Evolutionary conservation across 371 early-diverging fungal genomes (phyloP).

Genomic region (Amoeboaphelidium protococcarum): DNA sequence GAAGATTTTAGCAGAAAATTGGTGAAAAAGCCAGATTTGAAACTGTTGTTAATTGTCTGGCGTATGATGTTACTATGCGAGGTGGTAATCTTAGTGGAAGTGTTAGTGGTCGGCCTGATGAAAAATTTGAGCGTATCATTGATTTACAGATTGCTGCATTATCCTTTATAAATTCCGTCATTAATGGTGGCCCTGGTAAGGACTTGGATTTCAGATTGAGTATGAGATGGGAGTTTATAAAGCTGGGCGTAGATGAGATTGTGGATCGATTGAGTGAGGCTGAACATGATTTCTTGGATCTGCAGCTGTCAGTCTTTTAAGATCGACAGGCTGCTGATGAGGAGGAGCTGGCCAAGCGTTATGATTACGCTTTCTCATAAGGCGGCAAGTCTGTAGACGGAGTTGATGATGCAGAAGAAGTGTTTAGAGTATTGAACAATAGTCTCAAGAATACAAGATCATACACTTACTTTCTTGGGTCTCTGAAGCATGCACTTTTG

Average conservation of each 20-base stretch:
- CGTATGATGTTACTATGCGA: neutral
- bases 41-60: constrained; percentile 9
- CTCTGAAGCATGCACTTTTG: neutral
- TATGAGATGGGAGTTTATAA: neutral
- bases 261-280: neutral
- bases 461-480: neutral
- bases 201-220: neutral
- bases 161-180: neutral
- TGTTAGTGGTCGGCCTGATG: neutral
- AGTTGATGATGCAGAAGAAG: neutral
- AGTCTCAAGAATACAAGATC: neutral
- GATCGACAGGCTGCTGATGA: constrained; percentile 1
- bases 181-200: neutral
- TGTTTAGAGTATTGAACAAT: neutral
- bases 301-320: constrained; percentile 1
- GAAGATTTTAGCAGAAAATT: constrained; percentile 8
- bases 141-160: neutral
- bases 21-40: constrained; percentile 16
- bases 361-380: no score
- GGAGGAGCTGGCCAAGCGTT: neutral
- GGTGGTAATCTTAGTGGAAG: neutral
- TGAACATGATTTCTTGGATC: neutral
- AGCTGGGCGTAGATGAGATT: neutral
- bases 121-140: neutral
- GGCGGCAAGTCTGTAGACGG: neutral